These are phyloP conservation scores for Lepiota brunneoincarnata DNA, from an alignment of 768 basidiomycete genomes.

Conservation along the genomic window DNA sequence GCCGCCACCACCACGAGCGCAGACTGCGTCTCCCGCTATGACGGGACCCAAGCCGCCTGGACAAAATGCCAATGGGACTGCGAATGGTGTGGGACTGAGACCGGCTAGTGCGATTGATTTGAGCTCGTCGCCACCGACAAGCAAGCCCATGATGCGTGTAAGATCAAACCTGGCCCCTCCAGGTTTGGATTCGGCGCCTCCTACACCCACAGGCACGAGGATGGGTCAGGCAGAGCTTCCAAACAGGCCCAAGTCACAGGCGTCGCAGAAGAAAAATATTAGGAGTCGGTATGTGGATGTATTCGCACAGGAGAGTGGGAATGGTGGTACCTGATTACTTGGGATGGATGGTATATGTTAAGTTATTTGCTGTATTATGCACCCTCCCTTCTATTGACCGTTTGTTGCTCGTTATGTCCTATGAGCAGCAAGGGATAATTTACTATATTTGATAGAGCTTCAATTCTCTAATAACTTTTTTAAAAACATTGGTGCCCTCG, in stretches of 20 bases:
- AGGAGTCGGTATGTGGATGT: constrained; percentile 89
- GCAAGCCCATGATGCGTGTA: constrained; percentile 46
- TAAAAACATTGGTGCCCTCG: constrained; percentile 6
- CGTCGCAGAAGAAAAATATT: constrained; percentile 66
- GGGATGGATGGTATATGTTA: constrained; percentile 17
- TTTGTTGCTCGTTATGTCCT: constrained; percentile 1
- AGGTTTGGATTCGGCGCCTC: constrained; percentile 41
- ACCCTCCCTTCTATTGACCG: constrained; percentile 10
- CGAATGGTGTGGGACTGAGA: constrained; percentile 37
- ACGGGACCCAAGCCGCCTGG: constrained; percentile 28
- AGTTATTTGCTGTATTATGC: constrained; percentile 11
- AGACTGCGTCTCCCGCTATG: constrained; percentile 79
- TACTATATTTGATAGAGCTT: constrained; percentile 15
- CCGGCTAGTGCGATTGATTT: constrained; percentile 67
- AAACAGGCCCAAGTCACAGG: constrained; percentile 52
- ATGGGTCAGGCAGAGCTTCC: constrained; percentile 49
- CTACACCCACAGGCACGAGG: constrained; percentile 44
- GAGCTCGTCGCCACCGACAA: constrained; percentile 47
- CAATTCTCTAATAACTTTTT: not conserved
- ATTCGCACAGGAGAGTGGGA: constrained; percentile 55
- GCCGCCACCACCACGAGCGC: constrained; percentile 75
- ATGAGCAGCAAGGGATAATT: constrained; percentile 4
- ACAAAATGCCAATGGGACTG: not conserved
- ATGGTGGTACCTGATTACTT: constrained; percentile 17
- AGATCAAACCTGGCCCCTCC: constrained; percentile 65